Evolutionary conservation across 257 asterid species (phyloP).

Genomic region (Gentiana straminea): DNA sequence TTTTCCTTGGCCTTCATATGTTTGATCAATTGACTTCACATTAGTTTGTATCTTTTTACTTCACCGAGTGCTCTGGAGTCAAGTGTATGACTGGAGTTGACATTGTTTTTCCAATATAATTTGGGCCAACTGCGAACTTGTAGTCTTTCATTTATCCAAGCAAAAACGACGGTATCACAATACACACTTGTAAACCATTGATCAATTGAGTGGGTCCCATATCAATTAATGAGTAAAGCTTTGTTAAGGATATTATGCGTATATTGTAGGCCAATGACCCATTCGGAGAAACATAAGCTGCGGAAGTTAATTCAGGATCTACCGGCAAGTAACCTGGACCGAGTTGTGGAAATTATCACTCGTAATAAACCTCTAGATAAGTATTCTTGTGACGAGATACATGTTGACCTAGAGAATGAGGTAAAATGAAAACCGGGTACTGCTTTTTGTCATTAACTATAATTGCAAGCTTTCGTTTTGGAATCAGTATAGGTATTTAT

Average conservation of each 20-base stretch:
- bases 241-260: too few relatives aligned
- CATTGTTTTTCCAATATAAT: too few relatives aligned
- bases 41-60: neutral
- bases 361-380: conserved; percentile 15
- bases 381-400: conserved; percentile 24
- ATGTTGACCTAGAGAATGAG: conserved; percentile 46
- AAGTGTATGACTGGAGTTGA: too few relatives aligned
- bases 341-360: conserved; percentile 44
- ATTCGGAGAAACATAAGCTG: conserved; percentile 48
- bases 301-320: conserved; percentile 35
- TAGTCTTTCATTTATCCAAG: too few relatives aligned
- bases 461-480: neutral
- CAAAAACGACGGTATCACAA: too few relatives aligned
- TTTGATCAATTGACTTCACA: neutral
- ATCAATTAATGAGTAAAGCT: too few relatives aligned
- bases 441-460: neutral
- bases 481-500: neutral
- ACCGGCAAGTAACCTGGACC: conserved; percentile 46
- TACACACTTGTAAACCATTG: too few relatives aligned
- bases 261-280: conserved; percentile 50
- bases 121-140: too few relatives aligned
- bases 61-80: neutral
- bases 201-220: too few relatives aligned
- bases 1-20: neutral
- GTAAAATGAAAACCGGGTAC: conserved; percentile 20